Evolutionary conservation across 2,329 filamentous ascomycete genomes (phyloP).

Genomic region (Pseudogymnoascus sp.): DNA sequence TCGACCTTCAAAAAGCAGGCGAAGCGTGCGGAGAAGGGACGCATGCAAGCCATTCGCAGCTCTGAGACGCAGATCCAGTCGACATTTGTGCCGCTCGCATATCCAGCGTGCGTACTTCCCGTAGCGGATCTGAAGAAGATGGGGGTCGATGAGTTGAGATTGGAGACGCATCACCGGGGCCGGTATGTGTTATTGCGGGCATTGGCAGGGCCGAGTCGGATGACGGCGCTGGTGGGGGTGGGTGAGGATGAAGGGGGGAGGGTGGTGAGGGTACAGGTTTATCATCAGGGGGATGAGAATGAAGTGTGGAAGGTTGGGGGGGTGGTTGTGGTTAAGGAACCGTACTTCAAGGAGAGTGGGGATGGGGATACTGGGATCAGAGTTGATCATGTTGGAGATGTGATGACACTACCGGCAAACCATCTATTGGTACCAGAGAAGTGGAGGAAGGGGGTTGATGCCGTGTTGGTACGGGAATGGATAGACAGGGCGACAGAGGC

Average conservation of each 20-base stretch:
- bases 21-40: not conserved
- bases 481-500: not conserved
- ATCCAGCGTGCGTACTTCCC: constrained; percentile 13
- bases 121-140: constrained; percentile 19
- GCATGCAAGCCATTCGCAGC: not conserved
- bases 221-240: constrained; percentile 27
- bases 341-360: constrained; percentile 36
- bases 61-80: not conserved
- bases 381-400: not conserved
- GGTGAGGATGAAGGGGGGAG: constrained; percentile 16
- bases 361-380: constrained; percentile 1
- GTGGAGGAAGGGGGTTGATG: constrained; percentile 1
- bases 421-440: not conserved
- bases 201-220: constrained; percentile 15
- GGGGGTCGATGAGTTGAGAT: constrained; percentile 22
- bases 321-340: constrained; percentile 43
- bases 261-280: constrained; percentile 32
- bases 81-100: constrained; percentile 11
- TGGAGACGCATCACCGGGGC: constrained; percentile 35
- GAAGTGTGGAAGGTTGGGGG: constrained; percentile 29
- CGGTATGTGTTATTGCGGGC: constrained; percentile 25
- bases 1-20: not conserved
- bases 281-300: constrained; percentile 33
- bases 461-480: not conserved
- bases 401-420: not conserved